Evolutionary conservation across 2,329 filamentous ascomycete genomes (phyloP).

Genomic region (Pestalotiopsis sp.): DNA sequence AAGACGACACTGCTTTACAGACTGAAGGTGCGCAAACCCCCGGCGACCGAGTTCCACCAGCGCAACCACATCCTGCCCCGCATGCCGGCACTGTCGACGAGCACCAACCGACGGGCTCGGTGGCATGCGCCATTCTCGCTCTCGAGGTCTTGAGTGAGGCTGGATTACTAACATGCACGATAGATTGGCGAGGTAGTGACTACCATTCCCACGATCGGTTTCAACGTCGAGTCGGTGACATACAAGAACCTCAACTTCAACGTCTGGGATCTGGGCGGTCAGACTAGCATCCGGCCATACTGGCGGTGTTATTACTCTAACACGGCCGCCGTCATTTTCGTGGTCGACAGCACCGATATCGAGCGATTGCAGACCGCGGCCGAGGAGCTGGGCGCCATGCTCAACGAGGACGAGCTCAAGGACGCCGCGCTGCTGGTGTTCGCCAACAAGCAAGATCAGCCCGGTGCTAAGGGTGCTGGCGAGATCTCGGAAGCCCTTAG

Average conservation of each 20-base stretch:
- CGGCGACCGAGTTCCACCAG: background rate
- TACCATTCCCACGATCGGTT: conserved; percentile 98
- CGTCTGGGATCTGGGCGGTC: conserved; percentile 97
- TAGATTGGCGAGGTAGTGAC: conserved; percentile 98
- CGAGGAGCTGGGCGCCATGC: conserved; percentile 91
- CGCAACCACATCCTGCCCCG: background rate
- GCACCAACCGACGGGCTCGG: background rate
- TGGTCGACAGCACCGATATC: conserved; percentile 97
- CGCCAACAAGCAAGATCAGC: conserved; percentile 99
- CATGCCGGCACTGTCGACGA: background rate
- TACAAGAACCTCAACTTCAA: conserved; percentile 99
- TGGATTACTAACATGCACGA: conserved; percentile 15
- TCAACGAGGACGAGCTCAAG: conserved; percentile 97
- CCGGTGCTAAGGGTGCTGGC: conserved; percentile 91
- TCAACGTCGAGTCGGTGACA: conserved; percentile 98
- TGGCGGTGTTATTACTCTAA: conserved; percentile 99
- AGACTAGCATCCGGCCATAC: conserved; percentile 98
- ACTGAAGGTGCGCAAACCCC: conserved; percentile 70
- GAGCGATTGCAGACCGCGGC: conserved; percentile 90
- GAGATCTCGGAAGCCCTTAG: conserved; percentile 95
- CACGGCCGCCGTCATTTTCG: conserved; percentile 97
- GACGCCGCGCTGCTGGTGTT: conserved; percentile 97
- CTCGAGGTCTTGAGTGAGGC: background rate
- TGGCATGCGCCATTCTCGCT: background rate
- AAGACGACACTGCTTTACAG: conserved; percentile 97